These are phyloP conservation scores for Sporothrix pseudoabietina DNA, from an alignment of 2,329 filamentous ascomycete genomes.

Conservation along the genomic window DNA sequence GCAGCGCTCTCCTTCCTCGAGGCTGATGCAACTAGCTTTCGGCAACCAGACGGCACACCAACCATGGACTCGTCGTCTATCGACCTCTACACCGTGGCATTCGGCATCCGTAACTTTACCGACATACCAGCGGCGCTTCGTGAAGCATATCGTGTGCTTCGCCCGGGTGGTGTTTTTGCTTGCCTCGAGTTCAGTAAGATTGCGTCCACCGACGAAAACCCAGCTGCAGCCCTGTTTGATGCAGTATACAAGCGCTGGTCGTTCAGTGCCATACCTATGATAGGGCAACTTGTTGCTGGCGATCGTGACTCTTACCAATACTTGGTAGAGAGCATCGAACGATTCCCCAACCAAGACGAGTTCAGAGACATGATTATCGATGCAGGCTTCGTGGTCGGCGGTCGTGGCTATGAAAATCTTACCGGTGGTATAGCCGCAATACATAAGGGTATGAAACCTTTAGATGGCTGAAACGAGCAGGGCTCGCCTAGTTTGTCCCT, in stretches of 20 bases:
- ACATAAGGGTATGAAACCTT: constrained; percentile 91
- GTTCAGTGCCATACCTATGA: constrained; percentile 89
- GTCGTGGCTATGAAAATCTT: constrained; percentile 83
- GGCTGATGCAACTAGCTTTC: constrained; percentile 81
- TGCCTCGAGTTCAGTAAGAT: constrained; percentile 92
- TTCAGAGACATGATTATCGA: constrained; percentile 81
- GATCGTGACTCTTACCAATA: constrained; percentile 98
- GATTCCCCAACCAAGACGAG: constrained; percentile 82
- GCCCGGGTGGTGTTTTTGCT: constrained; percentile 93
- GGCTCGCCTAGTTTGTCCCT: not conserved
- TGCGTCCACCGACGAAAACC: constrained; percentile 47
- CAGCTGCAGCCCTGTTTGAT: constrained; percentile 75
- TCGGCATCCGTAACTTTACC: constrained; percentile 96
- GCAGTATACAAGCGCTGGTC: constrained; percentile 93
- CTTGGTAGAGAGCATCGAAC: constrained; percentile 94
- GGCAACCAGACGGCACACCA: constrained; percentile 41
- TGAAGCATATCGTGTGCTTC: constrained; percentile 85
- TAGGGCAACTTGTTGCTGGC: constrained; percentile 90
- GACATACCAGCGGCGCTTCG: constrained; percentile 80
- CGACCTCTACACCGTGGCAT: constrained; percentile 95
- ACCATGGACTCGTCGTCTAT: constrained; percentile 69
- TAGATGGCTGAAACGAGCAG: constrained; percentile 37
- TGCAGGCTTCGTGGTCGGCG: constrained; percentile 84
- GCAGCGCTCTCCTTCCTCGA: constrained; percentile 73
- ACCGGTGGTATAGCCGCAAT: constrained; percentile 93